Evolutionary conservation across 2,329 filamentous ascomycete genomes (phyloP), one percentile per base, ranked within the genome.

Genomic region (Alternaria angustiovoidea): DNA sequence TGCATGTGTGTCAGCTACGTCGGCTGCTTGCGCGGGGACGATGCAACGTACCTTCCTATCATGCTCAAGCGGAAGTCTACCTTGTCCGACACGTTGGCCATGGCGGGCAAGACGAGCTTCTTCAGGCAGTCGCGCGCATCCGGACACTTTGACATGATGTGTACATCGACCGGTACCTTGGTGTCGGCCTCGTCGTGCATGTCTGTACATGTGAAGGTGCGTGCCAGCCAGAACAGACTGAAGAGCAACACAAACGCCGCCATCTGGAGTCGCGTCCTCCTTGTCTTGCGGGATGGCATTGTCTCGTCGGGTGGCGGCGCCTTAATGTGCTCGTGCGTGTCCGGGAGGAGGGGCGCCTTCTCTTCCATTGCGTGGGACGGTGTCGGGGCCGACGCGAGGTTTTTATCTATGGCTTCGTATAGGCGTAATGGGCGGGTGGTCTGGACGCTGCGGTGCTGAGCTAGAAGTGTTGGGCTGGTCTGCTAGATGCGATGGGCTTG

Each of bases 61-160:
- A 91, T 98, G 8, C 92, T 95, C 60, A 98, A 84, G 30, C 86
- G 90, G 78, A 99, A 98, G 82, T 97, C 89, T 63, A 98, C 93
- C 78, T 96, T 95, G 65, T 92, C 87, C 62, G 87, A 85, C 38
- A 94, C 86, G 59, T 87, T 86, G 78, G 93, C 88, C 94, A 99
- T 97, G 22, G 89, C 86, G 1, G 95, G 95, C 16, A 98, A 81
- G 24, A 99, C 85, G 69, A 99, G 81, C 61, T 93, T 83, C 63
- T 88, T 87, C 20, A 99, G 83, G 73, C 94, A 97, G 74, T 92
- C 90, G 77, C 85, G 86, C 2, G 95, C 93, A 79, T 99, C 95
- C 0, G 94, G 94, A 73, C 95, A 99, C 84, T 98, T 97, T 11
- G 77, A 79, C 90, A 98, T 99, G 70, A 98, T 95, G 78, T 98